A percentile compares a stretch with the other conserved stretches of the same genome.
Conservation (phyloP, 352 stramenopile species). For the Pythium dissotocum region DNA sequence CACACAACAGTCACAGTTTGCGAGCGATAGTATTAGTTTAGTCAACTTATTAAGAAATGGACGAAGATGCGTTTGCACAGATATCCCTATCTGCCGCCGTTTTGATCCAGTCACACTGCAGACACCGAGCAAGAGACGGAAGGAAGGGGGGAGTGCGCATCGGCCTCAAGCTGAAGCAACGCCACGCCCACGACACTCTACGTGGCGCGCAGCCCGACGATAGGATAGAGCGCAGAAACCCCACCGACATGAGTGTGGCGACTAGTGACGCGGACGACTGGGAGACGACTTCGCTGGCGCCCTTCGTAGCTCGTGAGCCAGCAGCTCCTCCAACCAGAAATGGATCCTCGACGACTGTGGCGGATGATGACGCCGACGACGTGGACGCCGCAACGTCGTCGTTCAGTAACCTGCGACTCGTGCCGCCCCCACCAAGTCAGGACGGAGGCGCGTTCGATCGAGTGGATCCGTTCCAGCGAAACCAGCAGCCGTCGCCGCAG, state of each 20-base stretch:
- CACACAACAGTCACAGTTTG: neutral
- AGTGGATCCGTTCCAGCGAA: constrained; percentile 10
- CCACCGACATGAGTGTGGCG: constrained; percentile 18
- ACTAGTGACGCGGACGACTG: constrained; percentile 19
- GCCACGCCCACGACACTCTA: neutral
- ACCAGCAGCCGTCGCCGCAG: constrained; percentile 20
- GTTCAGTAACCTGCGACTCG: constrained; percentile 41
- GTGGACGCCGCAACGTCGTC: constrained; percentile 25
- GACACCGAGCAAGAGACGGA: neutral
- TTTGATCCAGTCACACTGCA: constrained; percentile 32
- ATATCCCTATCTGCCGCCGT: neutral
- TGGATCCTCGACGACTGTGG: neutral
- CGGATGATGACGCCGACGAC: neutral
- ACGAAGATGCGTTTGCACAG: constrained; percentile 27
- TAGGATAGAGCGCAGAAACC: neutral
- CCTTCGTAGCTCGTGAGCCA: constrained; percentile 7
- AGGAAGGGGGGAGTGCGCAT: neutral
- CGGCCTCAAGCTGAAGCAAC: neutral
- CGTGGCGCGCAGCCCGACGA: neutral
- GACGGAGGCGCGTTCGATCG: constrained; percentile 54
- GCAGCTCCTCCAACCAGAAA: neutral
- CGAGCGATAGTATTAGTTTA: constrained; percentile 27
- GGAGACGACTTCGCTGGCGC: constrained; percentile 19
- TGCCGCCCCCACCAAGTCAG: constrained; percentile 37
- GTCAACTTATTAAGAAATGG: constrained; percentile 35